These are phyloP conservation scores for Cladosporium sp. DNA, from an alignment of 2,329 filamentous ascomycete species.

Conservation along the genomic window DNA sequence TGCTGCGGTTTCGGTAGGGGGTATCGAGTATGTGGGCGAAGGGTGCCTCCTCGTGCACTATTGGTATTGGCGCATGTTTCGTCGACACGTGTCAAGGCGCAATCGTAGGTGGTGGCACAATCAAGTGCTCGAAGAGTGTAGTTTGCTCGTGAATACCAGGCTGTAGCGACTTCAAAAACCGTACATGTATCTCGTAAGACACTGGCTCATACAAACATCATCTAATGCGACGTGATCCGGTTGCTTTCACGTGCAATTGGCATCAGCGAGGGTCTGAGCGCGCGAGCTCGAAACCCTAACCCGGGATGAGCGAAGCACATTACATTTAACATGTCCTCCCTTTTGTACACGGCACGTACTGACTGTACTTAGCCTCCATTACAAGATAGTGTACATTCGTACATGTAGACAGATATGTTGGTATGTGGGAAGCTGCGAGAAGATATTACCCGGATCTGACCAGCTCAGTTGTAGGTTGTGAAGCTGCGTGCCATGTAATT, in stretches of 20 bases:
- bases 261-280: conserved; percentile 3
- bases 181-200: not conserved
- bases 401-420: too few species aligned
- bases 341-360: too few species aligned
- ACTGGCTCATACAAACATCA: not conserved
- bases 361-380: too few species aligned
- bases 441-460: not conserved
- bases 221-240: not conserved
- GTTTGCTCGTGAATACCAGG: not conserved
- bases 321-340: not conserved
- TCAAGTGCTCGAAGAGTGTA: not conserved
- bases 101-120: not conserved
- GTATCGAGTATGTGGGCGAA: conserved; percentile 15
- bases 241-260: not conserved
- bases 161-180: not conserved
- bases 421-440: not conserved
- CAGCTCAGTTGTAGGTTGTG: not conserved
- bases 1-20: conserved; percentile 21
- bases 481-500: not conserved
- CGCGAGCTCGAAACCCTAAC: not conserved
- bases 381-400: too few species aligned
- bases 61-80: conserved; percentile 19
- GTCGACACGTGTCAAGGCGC: conserved; percentile 13
- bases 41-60: conserved; percentile 20
- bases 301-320: not conserved